These are phyloP conservation scores for Epichloe elymi DNA, from an alignment of 2,329 filamentous ascomycete species.

Conservation along the genomic window DNA sequence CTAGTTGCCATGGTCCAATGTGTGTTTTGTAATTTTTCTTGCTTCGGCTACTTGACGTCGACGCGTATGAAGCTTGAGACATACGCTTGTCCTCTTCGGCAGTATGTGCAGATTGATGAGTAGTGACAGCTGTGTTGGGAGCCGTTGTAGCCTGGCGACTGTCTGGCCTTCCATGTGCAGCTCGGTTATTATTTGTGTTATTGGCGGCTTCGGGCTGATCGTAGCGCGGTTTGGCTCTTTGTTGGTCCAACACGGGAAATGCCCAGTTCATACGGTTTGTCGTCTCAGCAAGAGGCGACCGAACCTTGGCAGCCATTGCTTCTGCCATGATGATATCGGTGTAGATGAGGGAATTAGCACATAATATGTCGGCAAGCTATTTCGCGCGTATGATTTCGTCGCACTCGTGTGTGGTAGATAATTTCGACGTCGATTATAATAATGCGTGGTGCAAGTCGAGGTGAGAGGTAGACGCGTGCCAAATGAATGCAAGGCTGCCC, in stretches of 20 bases:
- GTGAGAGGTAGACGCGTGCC: conserved; percentile 1
- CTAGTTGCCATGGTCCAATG: conserved; percentile 89
- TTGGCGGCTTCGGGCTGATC: conserved; percentile 11
- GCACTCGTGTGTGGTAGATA: conserved; percentile 3
- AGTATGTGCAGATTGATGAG: conserved; percentile 15
- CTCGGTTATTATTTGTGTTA: conserved; percentile 3
- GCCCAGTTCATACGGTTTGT: conserved; percentile 33
- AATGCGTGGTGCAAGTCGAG: not conserved
- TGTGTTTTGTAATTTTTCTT: conserved; percentile 49
- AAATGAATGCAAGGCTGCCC: not conserved
- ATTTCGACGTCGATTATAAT: not conserved
- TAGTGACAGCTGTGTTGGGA: not conserved
- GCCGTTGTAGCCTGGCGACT: not conserved
- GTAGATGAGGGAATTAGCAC: conserved; percentile 18
- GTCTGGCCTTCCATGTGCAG: conserved; percentile 1
- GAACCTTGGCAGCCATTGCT: conserved; percentile 16
- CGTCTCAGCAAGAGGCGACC: conserved; percentile 33
- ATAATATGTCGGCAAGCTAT: conserved; percentile 17
- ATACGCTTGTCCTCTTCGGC: conserved; percentile 23
- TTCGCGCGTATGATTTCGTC: conserved; percentile 4
- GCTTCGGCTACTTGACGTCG: conserved; percentile 26
- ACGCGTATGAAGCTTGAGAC: conserved; percentile 29
- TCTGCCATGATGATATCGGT: conserved; percentile 18
- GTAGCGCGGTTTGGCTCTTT: conserved; percentile 18
- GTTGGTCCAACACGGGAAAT: conserved; percentile 15